Conservation (phyloP, 768 basidiomycete species). For the Agrocybe chaxingu region DNA sequence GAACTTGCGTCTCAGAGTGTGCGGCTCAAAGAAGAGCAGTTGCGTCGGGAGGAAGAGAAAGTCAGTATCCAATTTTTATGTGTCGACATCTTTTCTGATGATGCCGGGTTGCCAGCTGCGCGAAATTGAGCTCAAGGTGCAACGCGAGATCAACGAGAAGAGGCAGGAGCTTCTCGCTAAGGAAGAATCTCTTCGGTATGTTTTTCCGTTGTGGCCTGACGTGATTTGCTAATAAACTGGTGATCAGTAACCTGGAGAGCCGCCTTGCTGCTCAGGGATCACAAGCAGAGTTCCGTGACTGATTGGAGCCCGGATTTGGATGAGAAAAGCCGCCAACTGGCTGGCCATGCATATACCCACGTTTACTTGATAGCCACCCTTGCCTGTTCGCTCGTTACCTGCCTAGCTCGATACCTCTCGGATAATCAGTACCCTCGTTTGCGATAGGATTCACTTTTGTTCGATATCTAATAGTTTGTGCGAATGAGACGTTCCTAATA, state of each 20-base stretch:
- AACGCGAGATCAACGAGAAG: conserved; percentile 97
- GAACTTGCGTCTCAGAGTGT: conserved; percentile 97
- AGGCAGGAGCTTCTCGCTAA: conserved; percentile 95
- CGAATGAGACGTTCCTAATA: conserved; percentile 12
- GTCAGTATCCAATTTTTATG: conserved; percentile 30
- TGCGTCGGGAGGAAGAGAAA: conserved; percentile 96
- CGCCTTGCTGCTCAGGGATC: conserved; percentile 88
- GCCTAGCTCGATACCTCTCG: conserved; percentile 21
- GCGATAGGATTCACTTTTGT: conserved; percentile 10
- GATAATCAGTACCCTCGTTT: conserved; percentile 28
- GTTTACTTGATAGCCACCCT: conserved; percentile 23
- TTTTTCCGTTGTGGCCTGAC: not conserved
- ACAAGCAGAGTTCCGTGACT: conserved; percentile 75
- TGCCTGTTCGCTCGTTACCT: conserved; percentile 17
- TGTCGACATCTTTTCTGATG: conserved; percentile 1
- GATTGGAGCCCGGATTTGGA: conserved; percentile 19
- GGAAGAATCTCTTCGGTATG: conserved; percentile 87
- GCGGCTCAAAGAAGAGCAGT: conserved; percentile 97
- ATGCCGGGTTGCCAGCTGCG: conserved; percentile 56
- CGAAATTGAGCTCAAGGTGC: conserved; percentile 97
- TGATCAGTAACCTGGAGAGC: conserved; percentile 77
- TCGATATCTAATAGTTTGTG: conserved; percentile 20
- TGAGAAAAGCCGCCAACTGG: not conserved
- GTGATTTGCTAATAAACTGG: conserved; percentile 7
- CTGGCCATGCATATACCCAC: conserved; percentile 7